Conservation (phyloP, 208 protist genomes). For the Tetramitus jugosus region DNA sequence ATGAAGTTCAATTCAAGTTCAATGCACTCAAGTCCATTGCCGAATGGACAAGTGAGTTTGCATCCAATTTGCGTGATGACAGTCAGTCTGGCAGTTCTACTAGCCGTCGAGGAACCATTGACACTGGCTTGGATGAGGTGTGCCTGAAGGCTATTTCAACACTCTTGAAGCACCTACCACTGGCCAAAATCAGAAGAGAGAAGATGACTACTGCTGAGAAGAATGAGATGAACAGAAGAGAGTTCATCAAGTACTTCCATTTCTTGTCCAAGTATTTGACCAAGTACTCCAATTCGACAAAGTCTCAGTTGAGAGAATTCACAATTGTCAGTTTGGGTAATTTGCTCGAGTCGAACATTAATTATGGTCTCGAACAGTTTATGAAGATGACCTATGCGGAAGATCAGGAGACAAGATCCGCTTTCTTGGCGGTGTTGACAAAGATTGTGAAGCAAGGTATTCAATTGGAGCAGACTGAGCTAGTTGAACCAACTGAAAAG, state of each 20-base stretch:
- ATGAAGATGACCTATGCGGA: slow-evolving; percentile 9
- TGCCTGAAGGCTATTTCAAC: slow-evolving; percentile 6
- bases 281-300: not conserved
- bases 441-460: slow-evolving; percentile 20
- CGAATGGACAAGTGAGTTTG: slow-evolving; percentile 19
- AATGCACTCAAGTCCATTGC: not conserved
- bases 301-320: not conserved
- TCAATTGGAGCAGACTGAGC: not conserved
- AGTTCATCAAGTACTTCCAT: slow-evolving; percentile 7
- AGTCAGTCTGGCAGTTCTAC: not conserved
- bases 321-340: not conserved
- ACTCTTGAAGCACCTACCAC: not conserved
- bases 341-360: slow-evolving; percentile 4
- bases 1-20: not conserved
- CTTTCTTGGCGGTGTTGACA: slow-evolving; percentile 12
- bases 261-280: not conserved
- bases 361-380: slow-evolving; percentile 16
- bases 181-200: too few relatives aligned
- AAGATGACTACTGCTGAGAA: not conserved
- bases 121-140: not conserved
- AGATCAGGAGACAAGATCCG: slow-evolving; percentile 4
- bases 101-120: too few relatives aligned
- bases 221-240: too few relatives aligned
- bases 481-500: not conserved
- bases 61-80: not conserved